phyloP scores from a whole-genome alignment of 2,329 filamentous ascomycete genomes.

The Trichoderma guizhouense region DNA sequence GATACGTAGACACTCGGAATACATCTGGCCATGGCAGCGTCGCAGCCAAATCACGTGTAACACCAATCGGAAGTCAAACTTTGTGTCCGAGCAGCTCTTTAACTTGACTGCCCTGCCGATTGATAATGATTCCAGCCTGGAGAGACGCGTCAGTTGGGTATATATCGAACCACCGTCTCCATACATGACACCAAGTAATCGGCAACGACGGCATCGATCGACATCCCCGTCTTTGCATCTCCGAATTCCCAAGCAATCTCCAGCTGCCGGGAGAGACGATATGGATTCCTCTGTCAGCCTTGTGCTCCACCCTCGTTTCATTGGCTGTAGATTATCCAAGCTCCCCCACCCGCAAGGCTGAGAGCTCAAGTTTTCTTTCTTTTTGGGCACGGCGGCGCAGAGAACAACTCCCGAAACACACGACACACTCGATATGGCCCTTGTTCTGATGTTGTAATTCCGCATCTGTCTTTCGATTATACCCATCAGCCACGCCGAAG shows the following conservation, averaged over 20 bases:
- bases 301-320: background rate
- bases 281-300: background rate
- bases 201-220: background rate
- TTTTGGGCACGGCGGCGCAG: background rate
- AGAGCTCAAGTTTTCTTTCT: slow-evolving; percentile 23
- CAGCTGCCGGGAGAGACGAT: background rate
- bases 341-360: slow-evolving; percentile 25
- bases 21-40: background rate
- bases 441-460: background rate
- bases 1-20: background rate
- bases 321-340: slow-evolving; percentile 6
- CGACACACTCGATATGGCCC: background rate
- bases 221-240: background rate
- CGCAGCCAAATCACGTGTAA: background rate
- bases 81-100: background rate
- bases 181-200: background rate
- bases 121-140: background rate
- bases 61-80: background rate
- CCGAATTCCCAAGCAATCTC: background rate
- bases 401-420: background rate
- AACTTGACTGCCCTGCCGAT: background rate
- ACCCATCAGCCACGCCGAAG: background rate
- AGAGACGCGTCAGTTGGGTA: background rate
- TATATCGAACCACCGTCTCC: background rate
- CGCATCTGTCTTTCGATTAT: background rate